Evolutionary conservation across 2,329 filamentous ascomycete species (phyloP), one percentile per base, ranked within the genome.

Genomic region (Venturia carpophila): DNA sequence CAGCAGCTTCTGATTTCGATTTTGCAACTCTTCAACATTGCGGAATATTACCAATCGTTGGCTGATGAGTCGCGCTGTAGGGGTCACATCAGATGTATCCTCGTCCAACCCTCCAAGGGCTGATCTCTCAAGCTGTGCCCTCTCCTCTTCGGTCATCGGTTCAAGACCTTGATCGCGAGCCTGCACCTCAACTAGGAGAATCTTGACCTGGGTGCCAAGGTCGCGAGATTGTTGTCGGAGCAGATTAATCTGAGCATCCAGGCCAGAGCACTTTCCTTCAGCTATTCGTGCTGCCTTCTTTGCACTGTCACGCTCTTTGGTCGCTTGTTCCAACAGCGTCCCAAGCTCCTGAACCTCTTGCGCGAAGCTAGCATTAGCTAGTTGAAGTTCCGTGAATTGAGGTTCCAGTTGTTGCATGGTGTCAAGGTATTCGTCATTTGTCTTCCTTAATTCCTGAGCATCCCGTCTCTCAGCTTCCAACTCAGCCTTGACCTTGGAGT

Each of bases 21-120:
- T 84, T 72, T 97, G 92, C 11, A 99, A 80, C 64, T 96, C 90
- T 66, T 85, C 82, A 47, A 97, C 85, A 69, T 92, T 87, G 71
- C 90, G 91, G 84, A 96, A 99, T 0, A 92, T 86, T 10, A 92
- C 89, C n/a, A 97, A 81, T 67, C 92, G 88, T 71, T 94, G 86
- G 37, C 89, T 94, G 70, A 99, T 96, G 75, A 96, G 88, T 65
- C 87, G 87, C 71, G 93, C 91, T 0, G 92, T 96, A 68, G 92
- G 89, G 5, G 89, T 92, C 73, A 92, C 82, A 69, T 91, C 89
- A 42, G 89, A 84, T 7, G 90, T 24, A 21, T 66, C 47, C 0
- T 63, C 66, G 7, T 84, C 82, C 30, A 93, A 80, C 70, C 94
- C 87, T 64, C 91, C 89, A 66, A 85, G 84, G 68, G 91, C 88